Evolutionary conservation across 306 rosid species (phyloP).

Genomic region (Psophocarpus tetragonolobus): DNA sequence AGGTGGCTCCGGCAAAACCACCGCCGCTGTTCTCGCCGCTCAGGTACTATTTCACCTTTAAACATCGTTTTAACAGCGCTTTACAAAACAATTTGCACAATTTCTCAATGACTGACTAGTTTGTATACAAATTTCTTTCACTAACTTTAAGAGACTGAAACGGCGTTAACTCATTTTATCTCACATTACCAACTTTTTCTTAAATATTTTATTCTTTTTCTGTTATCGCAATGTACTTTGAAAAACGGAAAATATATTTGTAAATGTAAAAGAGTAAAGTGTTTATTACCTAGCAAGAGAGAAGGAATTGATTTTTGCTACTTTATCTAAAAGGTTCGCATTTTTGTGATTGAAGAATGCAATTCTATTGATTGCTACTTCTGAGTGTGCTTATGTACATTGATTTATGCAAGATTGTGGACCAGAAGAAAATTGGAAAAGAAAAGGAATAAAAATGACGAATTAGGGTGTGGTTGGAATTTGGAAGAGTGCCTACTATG

Average conservation of each 20-base stretch:
- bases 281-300: neutral
- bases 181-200: neutral
- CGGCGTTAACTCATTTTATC: no score
- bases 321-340: neutral
- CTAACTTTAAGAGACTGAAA: no score
- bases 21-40: constrained; percentile 88
- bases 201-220: neutral
- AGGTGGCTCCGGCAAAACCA: constrained; percentile 96
- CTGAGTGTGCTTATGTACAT: neutral
- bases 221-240: neutral
- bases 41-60: constrained; percentile 48
- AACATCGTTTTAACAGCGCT: no score
- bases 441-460: neutral
- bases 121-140: no score
- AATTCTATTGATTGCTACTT: neutral
- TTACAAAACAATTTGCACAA: no score
- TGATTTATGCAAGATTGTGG: neutral
- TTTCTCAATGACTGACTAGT: no score
- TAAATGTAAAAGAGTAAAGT: neutral
- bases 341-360: neutral
- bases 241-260: neutral
- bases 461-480: neutral
- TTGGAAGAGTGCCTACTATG: neutral
- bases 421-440: neutral
- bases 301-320: neutral